Base-by-base conservation (phyloP, 2,329 filamentous ascomycete species). In the Colletotrichum sp. region DNA sequence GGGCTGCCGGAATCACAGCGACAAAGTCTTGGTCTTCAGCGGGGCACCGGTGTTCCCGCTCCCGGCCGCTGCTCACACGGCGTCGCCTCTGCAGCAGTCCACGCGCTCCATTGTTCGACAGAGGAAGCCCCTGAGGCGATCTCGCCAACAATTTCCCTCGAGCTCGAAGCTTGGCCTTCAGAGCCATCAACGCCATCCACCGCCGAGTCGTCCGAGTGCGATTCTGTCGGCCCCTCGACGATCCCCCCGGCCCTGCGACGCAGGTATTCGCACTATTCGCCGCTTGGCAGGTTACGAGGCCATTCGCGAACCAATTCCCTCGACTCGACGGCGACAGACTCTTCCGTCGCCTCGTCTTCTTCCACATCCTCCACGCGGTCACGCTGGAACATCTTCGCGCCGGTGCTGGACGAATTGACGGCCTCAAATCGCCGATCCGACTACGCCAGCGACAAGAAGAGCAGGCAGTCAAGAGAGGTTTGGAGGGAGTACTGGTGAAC, bases 401-500 rank as follows among this genome's bases (percentile, higher is more conserved):
- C 43, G 8, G 43, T 48, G 13, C 12, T 43, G 13, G 26, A 67
- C 55, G 66, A 67, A 32, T n/a, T 26, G 30, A 21, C 48, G 21
- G 24, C 59, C 7, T 26, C 59, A 8, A 36, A 39, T n/a, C 64
- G 43, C 18, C 59, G 75, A 36, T 43, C 65, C 52, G 66, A 80
- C 80, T 72, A 80, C 77, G 68, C 71, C 63, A 66, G 70, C 34
- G 77, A 81, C 80, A 79, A 48, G 77, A 74, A 60, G 75, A 77
- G 30, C 71, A 78, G 48, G 30, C 57, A 75, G 26, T 77, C 83
- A 16, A 77, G 77, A 12, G 75, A 80, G 61, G 72, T 81, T 72
- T 83, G 81, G 80, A 77, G 78, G 57, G 79, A 78, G 39, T 79
- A 79, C 71, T 83, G 81, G 81, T 81, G 70, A 81, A 52, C 6